A percentile compares a stretch with the other conserved stretches of the same genome.
Evolutionary conservation across 441 rosid species (phyloP).

Genomic region (Codiaeum variegatum): DNA sequence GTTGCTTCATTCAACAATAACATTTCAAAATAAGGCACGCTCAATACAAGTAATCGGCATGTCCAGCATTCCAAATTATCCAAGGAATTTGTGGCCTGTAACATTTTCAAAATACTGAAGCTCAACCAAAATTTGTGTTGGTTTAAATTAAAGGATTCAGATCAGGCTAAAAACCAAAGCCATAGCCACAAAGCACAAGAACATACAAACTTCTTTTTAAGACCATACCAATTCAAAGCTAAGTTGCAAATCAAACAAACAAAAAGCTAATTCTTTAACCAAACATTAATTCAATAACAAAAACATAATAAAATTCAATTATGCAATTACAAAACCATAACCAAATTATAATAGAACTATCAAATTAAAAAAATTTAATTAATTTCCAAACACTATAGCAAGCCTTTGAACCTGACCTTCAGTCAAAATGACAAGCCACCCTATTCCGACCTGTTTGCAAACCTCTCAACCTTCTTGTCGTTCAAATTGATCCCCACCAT

Average conservation of each 20-base stretch:
- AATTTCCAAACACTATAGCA: background rate
- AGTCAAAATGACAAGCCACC: conserved; percentile 6
- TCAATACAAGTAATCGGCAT: background rate
- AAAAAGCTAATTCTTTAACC: no score
- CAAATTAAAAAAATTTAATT: background rate
- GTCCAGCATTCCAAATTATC: background rate
- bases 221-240: background rate
- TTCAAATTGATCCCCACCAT: conserved; percentile 90
- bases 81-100: background rate
- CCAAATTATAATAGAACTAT: background rate
- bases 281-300: no score
- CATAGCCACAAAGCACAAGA: background rate
- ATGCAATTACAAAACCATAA: background rate
- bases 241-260: no score
- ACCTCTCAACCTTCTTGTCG: conserved; percentile 86
- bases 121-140: no score
- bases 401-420: conserved; percentile 14
- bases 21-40: background rate
- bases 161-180: background rate
- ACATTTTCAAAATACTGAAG: no score
- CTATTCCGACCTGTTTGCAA: conserved; percentile 65
- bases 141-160: background rate
- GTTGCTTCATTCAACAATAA: background rate
- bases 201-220: no score
- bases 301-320: background rate